Evolutionary conservation across 495 filamentous ascomycete genomes (phyloP), one percentile per base, ranked within the genome.

Genomic region (Cercophora scortea): DNA sequence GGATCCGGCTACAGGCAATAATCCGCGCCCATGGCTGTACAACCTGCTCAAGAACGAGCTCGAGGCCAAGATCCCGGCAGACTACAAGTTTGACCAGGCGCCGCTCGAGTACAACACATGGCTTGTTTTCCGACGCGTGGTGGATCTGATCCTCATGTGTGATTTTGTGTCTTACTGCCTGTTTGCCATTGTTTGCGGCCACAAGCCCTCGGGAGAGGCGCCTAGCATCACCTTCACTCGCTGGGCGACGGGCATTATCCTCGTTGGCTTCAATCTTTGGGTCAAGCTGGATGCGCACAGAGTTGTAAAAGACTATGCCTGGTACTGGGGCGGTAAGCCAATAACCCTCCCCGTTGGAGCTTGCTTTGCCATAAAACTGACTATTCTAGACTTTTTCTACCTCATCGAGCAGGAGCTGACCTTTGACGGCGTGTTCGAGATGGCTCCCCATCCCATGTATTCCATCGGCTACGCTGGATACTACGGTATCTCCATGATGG

Each of bases 391-490:
- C 63, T 98, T 97, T 73, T 98, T 98, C 77, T 98, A 89, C 72
- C 84, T 98, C 66, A 89, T 97, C 64, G 94, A 98, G 67, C 90
- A 96, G 65, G 89, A 96, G 64, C 77, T 98, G 62, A 96, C 93
- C 34, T 97, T 98, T 58, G 94, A 98, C 64, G 94, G 94, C 45
- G 92, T 97, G 49, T 98, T 96, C 65, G 93, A 98, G 70, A 95
- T 98, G 87, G 93, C 94, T 43, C 93, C 93, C 19, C 93, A 98
- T 67, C 93, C 93, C 40, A 98, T 98, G 93, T 98, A 98, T 74
- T 95, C 91, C 42, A 90, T 98, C 60, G 93, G 93, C 33, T 98
- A 98, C 70, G 89, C 90, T 19, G 93, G 93, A 32, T 98, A 95
- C 70, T 98, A 98, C 50, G 94, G 93, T 54, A 96, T 97, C 62